These are phyloP conservation scores for Ploettnerulaceae sp. DNA, from an alignment of 2,329 filamentous ascomycete genomes.

Conservation along the genomic window DNA sequence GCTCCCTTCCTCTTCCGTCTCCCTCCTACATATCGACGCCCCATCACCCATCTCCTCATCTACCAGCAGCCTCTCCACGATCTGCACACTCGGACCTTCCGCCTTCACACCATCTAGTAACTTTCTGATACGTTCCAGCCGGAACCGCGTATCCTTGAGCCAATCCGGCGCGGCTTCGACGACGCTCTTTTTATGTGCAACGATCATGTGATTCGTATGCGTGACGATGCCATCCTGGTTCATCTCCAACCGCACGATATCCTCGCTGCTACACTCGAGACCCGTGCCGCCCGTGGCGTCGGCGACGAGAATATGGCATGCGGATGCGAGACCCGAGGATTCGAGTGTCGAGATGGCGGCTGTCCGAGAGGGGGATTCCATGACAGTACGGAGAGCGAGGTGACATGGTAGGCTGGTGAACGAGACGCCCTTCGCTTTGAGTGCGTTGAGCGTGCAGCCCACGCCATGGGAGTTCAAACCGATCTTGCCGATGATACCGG, in stretches of 20 bases:
- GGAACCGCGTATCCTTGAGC: conserved; percentile 29
- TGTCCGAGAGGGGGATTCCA: conserved; percentile 42
- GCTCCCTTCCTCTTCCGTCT: conserved; percentile 26
- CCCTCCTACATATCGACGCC: conserved; percentile 33
- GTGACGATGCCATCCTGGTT: conserved; percentile 21
- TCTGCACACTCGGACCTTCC: conserved; percentile 13
- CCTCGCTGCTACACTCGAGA: conserved; percentile 42
- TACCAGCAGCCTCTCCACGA: conserved; percentile 15
- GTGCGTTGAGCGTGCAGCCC: conserved; percentile 52
- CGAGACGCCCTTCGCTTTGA: conserved; percentile 46
- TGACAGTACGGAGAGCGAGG: conserved; percentile 47
- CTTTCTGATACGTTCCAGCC: conserved; percentile 32
- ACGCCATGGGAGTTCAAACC: conserved; percentile 51
- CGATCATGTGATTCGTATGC: conserved; percentile 34
- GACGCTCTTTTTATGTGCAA: conserved; percentile 19
- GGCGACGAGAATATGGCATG: conserved; percentile 50
- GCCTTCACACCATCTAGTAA: conserved; percentile 29
- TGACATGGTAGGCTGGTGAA: conserved; percentile 46
- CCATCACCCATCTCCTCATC: conserved; percentile 22
- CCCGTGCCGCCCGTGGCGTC: conserved; percentile 44
- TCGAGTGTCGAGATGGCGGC: conserved; percentile 44
- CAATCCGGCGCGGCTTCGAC: conserved; percentile 22
- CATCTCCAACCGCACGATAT: conserved; percentile 28
- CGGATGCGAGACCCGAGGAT: conserved; percentile 44
- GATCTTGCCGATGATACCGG: conserved; percentile 40